Evolutionary conservation across 2,329 filamentous ascomycete genomes (phyloP).

Genomic region (Botrytis tulipae): DNA sequence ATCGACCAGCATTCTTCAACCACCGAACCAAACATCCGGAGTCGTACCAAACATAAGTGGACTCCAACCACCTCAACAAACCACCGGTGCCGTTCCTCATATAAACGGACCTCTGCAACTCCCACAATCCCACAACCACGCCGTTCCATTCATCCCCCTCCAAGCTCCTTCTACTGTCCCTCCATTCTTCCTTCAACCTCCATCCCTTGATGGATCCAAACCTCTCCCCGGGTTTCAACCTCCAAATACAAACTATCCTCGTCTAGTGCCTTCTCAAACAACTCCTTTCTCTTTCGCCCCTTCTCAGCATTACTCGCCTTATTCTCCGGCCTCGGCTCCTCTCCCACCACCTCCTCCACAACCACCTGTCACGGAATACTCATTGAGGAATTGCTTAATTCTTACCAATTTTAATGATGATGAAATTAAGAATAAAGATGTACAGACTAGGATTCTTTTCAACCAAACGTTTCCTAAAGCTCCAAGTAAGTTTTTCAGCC

Average conservation of each 20-base stretch:
- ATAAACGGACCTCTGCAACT: constrained; percentile 17
- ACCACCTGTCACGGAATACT: constrained; percentile 45
- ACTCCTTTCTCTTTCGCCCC: constrained; percentile 27
- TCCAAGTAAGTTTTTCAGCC: constrained; percentile 44
- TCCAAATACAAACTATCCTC: constrained; percentile 37
- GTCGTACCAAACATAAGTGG: constrained; percentile 21
- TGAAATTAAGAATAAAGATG: constrained; percentile 50
- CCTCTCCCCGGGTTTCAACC: constrained; percentile 39
- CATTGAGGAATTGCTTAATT: constrained; percentile 56
- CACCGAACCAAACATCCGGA: constrained; percentile 20
- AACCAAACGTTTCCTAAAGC: constrained; percentile 48
- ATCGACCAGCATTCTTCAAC: constrained; percentile 16
- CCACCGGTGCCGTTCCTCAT: constrained; percentile 20
- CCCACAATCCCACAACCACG: constrained; percentile 20
- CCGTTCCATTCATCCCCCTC: constrained; percentile 12
- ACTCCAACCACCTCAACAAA: constrained; percentile 19
- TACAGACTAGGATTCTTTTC: constrained; percentile 56
- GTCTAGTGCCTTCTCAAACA: constrained; percentile 25
- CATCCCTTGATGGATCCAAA: constrained; percentile 34
- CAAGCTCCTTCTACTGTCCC: constrained; percentile 16
- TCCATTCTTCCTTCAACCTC: constrained; percentile 25
- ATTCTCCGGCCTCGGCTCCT: constrained; percentile 13
- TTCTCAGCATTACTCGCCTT: constrained; percentile 24
- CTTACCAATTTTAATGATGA: constrained; percentile 56
- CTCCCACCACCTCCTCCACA: constrained; percentile 27